Conservation (phyloP, 164 flowering plant genomes). For the Cinnamomum micranthum region DNA sequence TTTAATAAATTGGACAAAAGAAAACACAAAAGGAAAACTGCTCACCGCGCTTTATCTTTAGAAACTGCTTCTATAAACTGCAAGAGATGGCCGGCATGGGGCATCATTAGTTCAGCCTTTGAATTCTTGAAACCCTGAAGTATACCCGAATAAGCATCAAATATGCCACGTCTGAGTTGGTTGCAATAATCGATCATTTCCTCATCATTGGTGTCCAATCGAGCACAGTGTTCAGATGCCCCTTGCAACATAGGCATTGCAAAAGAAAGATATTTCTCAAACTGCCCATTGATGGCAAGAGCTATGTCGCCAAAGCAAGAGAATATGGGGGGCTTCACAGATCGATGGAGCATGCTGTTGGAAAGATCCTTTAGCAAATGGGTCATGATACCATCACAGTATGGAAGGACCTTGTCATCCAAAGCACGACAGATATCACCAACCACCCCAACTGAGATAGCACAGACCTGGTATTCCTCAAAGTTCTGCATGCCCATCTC, state of each 20-base stretch:
- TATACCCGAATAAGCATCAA: slow-evolving; percentile 86
- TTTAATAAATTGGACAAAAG: not conserved
- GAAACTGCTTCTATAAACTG: slow-evolving; percentile 64
- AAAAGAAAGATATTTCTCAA: slow-evolving; percentile 62
- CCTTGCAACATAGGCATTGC: slow-evolving; percentile 69
- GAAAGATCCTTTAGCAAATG: slow-evolving; percentile 64
- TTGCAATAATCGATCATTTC: slow-evolving; percentile 77
- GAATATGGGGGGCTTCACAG: slow-evolving; percentile 85
- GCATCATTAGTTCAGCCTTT: slow-evolving; percentile 66
- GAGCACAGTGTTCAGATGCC: slow-evolving; percentile 65
- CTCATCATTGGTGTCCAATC: slow-evolving; percentile 52
- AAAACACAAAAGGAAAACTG: not conserved
- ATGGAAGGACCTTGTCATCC: slow-evolving; percentile 66
- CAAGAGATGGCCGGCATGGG: slow-evolving; percentile 66
- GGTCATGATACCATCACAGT: slow-evolving; percentile 76
- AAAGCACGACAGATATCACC: slow-evolving; percentile 81
- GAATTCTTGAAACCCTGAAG: slow-evolving; percentile 75
- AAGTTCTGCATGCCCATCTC: slow-evolving; percentile 81
- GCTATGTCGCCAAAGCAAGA: slow-evolving; percentile 91
- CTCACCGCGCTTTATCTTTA: slow-evolving; percentile 55
- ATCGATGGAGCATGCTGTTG: slow-evolving; percentile 60
- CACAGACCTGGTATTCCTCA: slow-evolving; percentile 85
- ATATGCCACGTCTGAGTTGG: slow-evolving; percentile 70
- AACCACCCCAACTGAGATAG: slow-evolving; percentile 81
- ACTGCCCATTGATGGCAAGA: slow-evolving; percentile 68